Conservation (phyloP, 179 eudicot genomes). For the Beta lomatogona region DNA sequence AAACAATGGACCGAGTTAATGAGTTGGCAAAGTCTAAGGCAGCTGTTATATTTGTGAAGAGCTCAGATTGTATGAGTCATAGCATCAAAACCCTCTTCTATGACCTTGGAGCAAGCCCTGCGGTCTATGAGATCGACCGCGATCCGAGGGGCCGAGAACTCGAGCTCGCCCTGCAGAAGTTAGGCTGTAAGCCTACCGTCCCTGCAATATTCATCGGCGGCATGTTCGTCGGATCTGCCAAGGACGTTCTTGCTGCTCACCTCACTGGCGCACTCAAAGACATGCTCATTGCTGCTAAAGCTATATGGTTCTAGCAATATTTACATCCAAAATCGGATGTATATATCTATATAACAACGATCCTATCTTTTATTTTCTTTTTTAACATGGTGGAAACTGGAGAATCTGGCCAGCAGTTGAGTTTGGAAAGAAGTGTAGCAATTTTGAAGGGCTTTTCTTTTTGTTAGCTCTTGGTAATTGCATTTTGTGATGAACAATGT, state of each 20-base stretch:
- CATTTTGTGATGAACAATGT: conserved; percentile 1
- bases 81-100: conserved; percentile 53
- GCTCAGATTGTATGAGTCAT: conserved; percentile 64
- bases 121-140: conserved; percentile 55
- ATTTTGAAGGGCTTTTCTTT: conserved; percentile 8
- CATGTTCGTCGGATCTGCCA: conserved; percentile 41
- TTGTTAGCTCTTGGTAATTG: conserved; percentile 17
- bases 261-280: conserved; percentile 44
- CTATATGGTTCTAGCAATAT: conserved; percentile 48
- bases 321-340: background rate
- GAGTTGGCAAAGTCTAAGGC: conserved; percentile 49
- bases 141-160: conserved; percentile 53
- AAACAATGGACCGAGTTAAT: conserved; percentile 40
- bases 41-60: conserved; percentile 57
- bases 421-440: background rate
- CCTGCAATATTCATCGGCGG: conserved; percentile 64
- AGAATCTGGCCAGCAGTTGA: background rate
- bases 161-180: conserved; percentile 46
- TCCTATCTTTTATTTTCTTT: no score
- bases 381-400: background rate
- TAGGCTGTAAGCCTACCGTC: conserved; percentile 47
- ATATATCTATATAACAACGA: background rate
- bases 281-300: conserved; percentile 45
- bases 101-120: conserved; percentile 63
- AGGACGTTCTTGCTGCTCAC: conserved; percentile 50